Evolutionary conservation across 2,329 filamentous ascomycete genomes (phyloP), one percentile per base, ranked within the genome.

Genomic region (Xylaria hypoxylon): DNA sequence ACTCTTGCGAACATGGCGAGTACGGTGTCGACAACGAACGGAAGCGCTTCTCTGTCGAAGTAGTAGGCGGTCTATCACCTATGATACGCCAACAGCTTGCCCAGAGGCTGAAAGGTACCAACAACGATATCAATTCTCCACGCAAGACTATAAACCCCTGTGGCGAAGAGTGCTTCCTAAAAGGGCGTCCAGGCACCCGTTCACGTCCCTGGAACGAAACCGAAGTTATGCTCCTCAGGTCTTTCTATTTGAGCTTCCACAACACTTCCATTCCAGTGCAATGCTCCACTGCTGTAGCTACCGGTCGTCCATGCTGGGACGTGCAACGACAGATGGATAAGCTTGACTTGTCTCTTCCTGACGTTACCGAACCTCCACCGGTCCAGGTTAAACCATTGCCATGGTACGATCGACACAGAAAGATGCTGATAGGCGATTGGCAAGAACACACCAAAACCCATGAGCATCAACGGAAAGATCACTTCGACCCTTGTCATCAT

Each of bases 401-500:
- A 5, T 87, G 85, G 86, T 87, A 87, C 69, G 86, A 89, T 72
- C 84, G 86, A 15, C 80, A 82, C 59, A 85, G 81, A 70, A 88
- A 88, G 73, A 78, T 83, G 68, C 80, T 87, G 5, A 76, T 83
- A 50, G 82, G 83, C 13, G 84, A 88, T 73, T 87, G 85, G 84
- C 80, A 85, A 74, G 84, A 86, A 2, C 82, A 86, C 48, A 88
- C 85, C 11, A 79, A 81, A 52, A 85, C 84, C 3, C 84, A 87
- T 68, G 81, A 86, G 59, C 85, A 87, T 68, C 83, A 88, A 51
- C 79, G 84, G 17, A 84, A 87, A 42, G 85, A 86, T 38, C 81
- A 86, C 1, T 86, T 87, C 57, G 86, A 89, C 62, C 89, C 90
- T 2, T 94, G 92, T 73, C 84, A 84, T 58, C 92, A 94, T 72